Conservation (phyloP, 1,284 basidiomycete species). For the Leccinum idahoense region DNA sequence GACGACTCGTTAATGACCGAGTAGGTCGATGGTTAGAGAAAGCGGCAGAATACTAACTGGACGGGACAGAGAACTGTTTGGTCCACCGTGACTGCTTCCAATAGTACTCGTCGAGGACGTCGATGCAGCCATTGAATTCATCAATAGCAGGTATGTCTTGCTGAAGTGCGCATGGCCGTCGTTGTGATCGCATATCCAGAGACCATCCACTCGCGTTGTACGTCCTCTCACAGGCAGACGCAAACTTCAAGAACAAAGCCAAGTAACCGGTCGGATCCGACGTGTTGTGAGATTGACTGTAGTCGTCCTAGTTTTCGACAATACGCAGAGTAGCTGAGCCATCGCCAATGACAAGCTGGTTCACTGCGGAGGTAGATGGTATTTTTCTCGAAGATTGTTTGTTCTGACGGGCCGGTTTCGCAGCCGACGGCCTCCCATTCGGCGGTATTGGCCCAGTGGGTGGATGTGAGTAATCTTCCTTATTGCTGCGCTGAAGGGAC, state of each 20-base stretch:
- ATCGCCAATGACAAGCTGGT: slow-evolving; percentile 61
- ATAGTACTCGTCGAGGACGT: slow-evolving; percentile 72
- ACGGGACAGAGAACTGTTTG: slow-evolving; percentile 59
- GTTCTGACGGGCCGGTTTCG: not conserved
- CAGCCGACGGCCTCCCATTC: slow-evolving; percentile 63
- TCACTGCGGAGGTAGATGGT: slow-evolving; percentile 44
- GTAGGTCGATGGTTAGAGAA: slow-evolving; percentile 34
- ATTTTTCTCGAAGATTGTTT: not conserved
- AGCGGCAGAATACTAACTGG: slow-evolving; percentile 5
- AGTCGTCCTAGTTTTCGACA: slow-evolving; percentile 51
- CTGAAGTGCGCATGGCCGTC: not conserved
- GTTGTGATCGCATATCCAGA: slow-evolving; percentile 29
- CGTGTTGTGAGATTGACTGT: slow-evolving; percentile 4
- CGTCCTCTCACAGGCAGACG: slow-evolving; percentile 59
- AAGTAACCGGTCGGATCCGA: slow-evolving; percentile 1
- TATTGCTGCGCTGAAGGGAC: not conserved
- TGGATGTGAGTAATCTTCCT: slow-evolving; percentile 50
- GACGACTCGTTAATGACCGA: slow-evolving; percentile 55
- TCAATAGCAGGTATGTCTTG: slow-evolving; percentile 53
- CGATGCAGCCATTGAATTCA: slow-evolving; percentile 68
- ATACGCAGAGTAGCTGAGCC: slow-evolving; percentile 62
- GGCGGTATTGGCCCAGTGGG: slow-evolving; percentile 60
- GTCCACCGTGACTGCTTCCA: slow-evolving; percentile 59
- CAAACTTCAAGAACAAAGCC: slow-evolving; percentile 60
- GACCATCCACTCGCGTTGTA: slow-evolving; percentile 78